phyloP scores from a whole-genome alignment of 768 basidiomycete species.

The Pholiota conissans region DNA sequence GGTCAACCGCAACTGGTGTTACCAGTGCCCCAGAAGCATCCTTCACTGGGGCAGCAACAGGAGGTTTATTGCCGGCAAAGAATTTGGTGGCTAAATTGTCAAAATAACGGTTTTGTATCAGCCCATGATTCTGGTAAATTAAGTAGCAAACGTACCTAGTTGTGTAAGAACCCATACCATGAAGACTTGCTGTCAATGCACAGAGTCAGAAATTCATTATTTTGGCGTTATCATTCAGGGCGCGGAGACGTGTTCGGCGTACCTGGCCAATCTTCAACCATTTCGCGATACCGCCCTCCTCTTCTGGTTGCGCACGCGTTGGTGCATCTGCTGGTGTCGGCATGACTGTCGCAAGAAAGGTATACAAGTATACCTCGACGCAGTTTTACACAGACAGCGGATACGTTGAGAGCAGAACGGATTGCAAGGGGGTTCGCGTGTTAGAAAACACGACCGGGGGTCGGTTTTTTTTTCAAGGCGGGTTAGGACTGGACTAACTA shows the following conservation, averaged over 20 bases:
- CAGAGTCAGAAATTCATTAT: background rate
- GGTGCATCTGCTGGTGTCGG: constrained; percentile 18
- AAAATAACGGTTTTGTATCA: background rate
- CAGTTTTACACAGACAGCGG: background rate
- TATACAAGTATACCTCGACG: background rate
- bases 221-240: background rate
- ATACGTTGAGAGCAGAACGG: background rate
- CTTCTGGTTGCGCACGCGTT: constrained; percentile 13
- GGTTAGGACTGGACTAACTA: too few species aligned
- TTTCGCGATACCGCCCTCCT: constrained; percentile 17
- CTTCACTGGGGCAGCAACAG: constrained; percentile 20
- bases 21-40: constrained; percentile 13
- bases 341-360: constrained; percentile 14
- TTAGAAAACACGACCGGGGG: too few species aligned
- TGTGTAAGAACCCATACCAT: constrained; percentile 68
- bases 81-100: constrained; percentile 43
- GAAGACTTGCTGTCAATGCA: constrained; percentile 59
- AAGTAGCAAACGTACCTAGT: constrained; percentile 43
- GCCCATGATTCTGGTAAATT: too few species aligned
- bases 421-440: too few species aligned
- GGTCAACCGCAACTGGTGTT: constrained; percentile 37
- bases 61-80: constrained; percentile 30
- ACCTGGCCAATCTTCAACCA: constrained; percentile 22
- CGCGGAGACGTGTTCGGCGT: background rate
- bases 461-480: too few species aligned